Evolutionary conservation across 805 yeast genomes (phyloP), one percentile per base, ranked within the genome.

Genomic region (Saccharomycopsis capsularis): DNA sequence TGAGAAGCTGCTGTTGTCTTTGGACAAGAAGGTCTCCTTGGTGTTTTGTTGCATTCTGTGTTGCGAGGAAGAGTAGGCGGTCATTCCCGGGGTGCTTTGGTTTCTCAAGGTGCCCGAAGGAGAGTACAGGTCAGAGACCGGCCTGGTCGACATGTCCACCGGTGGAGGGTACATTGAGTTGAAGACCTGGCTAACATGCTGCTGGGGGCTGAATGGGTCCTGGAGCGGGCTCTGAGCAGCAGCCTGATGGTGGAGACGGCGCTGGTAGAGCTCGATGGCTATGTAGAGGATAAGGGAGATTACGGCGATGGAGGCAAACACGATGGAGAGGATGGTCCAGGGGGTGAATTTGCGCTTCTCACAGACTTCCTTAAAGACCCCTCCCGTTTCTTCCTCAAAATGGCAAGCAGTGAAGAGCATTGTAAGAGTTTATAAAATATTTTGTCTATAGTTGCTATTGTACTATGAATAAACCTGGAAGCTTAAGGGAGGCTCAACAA

Each of bases 301-400:
- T 9, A 43, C 25, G 13, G 46, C 46, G 11, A 43, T 16, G 7
- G 15, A 22, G 16, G 40, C 46, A 3, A 43, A 43, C n/a, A 34
- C 24, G 29, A 43, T 32, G 32, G 40, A 32, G 27, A 34, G n/a
- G 34, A 43, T 32, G 13, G 29, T 43, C 46, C 46, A 43, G 21
- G 27, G 27, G n/a, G 46, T 39, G 6, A 43, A 18, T 23, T 39
- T 39, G n/a, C n/a, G n/a, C 16, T 39, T 39, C 21, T 7, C 16
- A 19, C 42, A 39, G 23, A 39, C 42, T 23, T 39, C 29, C 19
- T 39, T 9, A 21, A 13, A 39, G 11, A 6, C 5, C 11, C 40
- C 40, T 7, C 16, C 16, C n/a, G 11, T 18, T 23, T 39, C 23
- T 23, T 18, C 42, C 21, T 16, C 25, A 11, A 36, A 7, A 18